Evolutionary conservation across 495 filamentous ascomycete genomes (phyloP).

Genomic region (Hyaloscypha finlandica): DNA sequence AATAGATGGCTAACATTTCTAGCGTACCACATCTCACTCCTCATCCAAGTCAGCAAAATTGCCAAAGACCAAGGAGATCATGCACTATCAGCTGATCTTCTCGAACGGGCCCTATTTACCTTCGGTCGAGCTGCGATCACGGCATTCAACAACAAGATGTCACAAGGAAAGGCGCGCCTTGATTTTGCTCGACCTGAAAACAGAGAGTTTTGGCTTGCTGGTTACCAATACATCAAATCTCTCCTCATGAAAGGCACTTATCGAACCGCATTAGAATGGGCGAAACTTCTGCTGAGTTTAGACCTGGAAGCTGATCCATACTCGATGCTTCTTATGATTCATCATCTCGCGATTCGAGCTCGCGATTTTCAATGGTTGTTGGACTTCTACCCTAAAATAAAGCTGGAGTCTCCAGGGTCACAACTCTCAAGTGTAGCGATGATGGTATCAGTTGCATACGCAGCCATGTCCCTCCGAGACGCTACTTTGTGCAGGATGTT

Average conservation of each 20-base stretch:
- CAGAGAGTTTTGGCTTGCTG: constrained; percentile 87
- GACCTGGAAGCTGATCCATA: constrained; percentile 80
- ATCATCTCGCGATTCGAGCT: constrained; percentile 80
- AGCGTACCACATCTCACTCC: constrained; percentile 87
- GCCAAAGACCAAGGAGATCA: constrained; percentile 88
- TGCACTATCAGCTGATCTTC: constrained; percentile 79
- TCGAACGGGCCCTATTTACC: constrained; percentile 89
- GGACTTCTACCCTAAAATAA: constrained; percentile 54
- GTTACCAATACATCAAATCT: constrained; percentile 83
- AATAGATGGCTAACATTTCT: constrained; percentile 24
- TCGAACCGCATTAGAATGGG: constrained; percentile 91
- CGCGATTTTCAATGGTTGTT: constrained; percentile 76
- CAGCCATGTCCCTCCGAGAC: constrained; percentile 69
- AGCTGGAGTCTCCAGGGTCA: constrained; percentile 48
- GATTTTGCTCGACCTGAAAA: constrained; percentile 82
- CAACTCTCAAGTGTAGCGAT: constrained; percentile 56
- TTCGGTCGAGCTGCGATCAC: constrained; percentile 86
- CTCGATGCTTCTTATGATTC: constrained; percentile 72
- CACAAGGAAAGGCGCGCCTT: constrained; percentile 75
- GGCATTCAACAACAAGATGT: constrained; percentile 72
- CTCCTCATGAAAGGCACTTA: constrained; percentile 90
- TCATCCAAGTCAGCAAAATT: constrained; percentile 90
- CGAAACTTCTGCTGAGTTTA: constrained; percentile 77
- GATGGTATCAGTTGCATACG: constrained; percentile 71
- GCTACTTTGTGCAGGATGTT: constrained; percentile 61